These are phyloP conservation scores for Fusarium buharicum DNA, from an alignment of 2,329 filamentous ascomycete genomes.

Conservation along the genomic window DNA sequence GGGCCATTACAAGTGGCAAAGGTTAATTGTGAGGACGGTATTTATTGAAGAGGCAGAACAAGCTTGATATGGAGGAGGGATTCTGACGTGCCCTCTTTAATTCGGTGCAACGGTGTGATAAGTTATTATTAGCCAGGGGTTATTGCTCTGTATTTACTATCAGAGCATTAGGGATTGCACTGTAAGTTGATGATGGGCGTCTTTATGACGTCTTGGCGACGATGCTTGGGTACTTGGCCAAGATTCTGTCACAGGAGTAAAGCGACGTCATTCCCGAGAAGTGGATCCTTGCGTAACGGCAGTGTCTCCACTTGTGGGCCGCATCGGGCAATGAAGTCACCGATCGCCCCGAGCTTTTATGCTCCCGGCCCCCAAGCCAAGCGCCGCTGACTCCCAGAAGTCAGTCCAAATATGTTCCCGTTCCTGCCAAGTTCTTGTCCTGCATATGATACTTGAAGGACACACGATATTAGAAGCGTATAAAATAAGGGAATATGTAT, in stretches of 20 bases:
- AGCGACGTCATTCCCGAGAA: conserved; percentile 31
- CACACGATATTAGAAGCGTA: not conserved
- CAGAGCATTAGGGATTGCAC: no score
- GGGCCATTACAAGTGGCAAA: conserved; percentile 31
- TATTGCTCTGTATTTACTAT: not conserved
- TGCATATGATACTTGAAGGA: not conserved
- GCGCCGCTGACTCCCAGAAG: not conserved
- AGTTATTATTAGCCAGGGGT: not conserved
- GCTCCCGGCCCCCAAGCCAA: not conserved
- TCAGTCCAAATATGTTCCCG: no score
- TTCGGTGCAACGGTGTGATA: not conserved
- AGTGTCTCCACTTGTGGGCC: not conserved
- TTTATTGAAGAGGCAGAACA: not conserved
- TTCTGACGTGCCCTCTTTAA: not conserved
- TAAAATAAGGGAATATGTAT: not conserved
- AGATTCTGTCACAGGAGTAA: conserved; percentile 22
- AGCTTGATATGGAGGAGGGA: no score
- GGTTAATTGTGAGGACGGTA: not conserved
- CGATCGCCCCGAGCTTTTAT: conserved; percentile 23
- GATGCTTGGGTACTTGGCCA: conserved; percentile 16
- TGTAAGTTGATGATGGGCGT: not conserved
- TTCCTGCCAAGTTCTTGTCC: not conserved
- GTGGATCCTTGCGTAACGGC: not conserved
- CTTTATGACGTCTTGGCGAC: conserved; percentile 29
- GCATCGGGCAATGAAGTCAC: conserved; percentile 29